These are phyloP conservation scores for Nakazawaea laoshanensis DNA, from an alignment of 805 yeast genomes.

Conservation along the genomic window DNA sequence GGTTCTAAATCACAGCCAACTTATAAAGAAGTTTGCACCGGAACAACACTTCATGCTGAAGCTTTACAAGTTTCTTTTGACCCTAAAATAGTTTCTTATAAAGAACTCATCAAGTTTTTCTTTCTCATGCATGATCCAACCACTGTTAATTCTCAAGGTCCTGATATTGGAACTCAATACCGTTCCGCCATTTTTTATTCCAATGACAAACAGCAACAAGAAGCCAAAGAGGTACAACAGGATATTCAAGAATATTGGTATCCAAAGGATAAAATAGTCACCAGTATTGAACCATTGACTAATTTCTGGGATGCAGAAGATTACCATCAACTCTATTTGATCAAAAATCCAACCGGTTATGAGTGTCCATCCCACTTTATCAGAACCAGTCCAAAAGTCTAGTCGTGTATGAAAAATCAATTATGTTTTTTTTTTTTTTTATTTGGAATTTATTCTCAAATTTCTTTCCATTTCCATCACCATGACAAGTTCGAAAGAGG, in stretches of 20 bases:
- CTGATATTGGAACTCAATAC: conserved; percentile 85
- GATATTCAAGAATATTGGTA: conserved; percentile 69
- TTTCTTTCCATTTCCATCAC: not conserved
- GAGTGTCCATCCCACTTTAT: conserved; percentile 85
- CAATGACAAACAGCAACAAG: conserved; percentile 35
- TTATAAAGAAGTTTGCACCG: conserved; percentile 69
- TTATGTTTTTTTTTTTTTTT: not conserved
- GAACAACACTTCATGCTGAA: conserved; percentile 76
- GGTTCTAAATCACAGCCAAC: conserved; percentile 49
- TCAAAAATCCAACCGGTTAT: conserved; percentile 77
- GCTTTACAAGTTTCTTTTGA: conserved; percentile 77
- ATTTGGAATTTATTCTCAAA: not conserved
- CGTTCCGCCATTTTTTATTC: conserved; percentile 74
- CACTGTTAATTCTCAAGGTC: conserved; percentile 73
- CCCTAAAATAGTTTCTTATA: conserved; percentile 51
- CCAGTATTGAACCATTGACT: conserved; percentile 58
- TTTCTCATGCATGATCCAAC: conserved; percentile 95
- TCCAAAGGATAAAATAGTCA: conserved; percentile 58
- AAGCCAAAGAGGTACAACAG: conserved; percentile 32
- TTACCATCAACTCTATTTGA: conserved; percentile 80
- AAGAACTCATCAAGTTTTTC: conserved; percentile 70
- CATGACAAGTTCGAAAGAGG: conserved; percentile 7
- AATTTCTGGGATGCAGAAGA: conserved; percentile 92
- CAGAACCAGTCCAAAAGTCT: conserved; percentile 47
- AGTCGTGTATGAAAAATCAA: not conserved